Evolutionary conservation across 179 eudicot species (phyloP).

Genomic region (Carnegiea gigantea): DNA sequence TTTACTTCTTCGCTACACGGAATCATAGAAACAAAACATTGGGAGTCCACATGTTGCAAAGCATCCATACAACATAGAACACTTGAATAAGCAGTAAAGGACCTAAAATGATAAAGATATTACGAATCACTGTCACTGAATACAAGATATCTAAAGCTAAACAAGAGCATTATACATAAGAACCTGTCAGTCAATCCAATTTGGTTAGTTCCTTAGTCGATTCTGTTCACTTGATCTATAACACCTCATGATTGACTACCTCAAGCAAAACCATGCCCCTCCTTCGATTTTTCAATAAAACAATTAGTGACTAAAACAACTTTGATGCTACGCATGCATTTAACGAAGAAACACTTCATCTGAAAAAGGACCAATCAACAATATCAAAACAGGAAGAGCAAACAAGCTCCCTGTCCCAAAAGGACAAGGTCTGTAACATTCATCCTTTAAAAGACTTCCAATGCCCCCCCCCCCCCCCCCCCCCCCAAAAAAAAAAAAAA

Average conservation of each 20-base stretch:
- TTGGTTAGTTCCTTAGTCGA: background rate
- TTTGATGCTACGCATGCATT: background rate
- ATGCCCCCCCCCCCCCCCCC: background rate
- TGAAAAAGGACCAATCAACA: background rate
- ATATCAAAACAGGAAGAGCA: background rate
- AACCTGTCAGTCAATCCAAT: background rate
- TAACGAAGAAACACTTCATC: background rate
- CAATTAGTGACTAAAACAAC: background rate
- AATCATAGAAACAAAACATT: background rate
- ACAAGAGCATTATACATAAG: background rate
- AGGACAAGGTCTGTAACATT: too few species aligned
- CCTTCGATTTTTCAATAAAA: background rate
- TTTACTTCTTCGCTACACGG: background rate
- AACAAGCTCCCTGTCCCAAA: background rate
- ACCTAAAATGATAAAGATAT: background rate
- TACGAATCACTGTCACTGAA: background rate
- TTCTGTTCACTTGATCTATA: background rate
- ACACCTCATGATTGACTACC: background rate
- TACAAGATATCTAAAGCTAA: background rate
- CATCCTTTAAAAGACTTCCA: background rate
- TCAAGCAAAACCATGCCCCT: background rate
- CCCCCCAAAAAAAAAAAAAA: background rate
- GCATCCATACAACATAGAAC: background rate
- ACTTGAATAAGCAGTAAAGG: background rate
- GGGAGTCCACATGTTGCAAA: constrained; percentile 1